phyloP scores from a whole-genome alignment of 495 filamentous ascomycete species.

The Trypethelium eluteriae region DNA sequence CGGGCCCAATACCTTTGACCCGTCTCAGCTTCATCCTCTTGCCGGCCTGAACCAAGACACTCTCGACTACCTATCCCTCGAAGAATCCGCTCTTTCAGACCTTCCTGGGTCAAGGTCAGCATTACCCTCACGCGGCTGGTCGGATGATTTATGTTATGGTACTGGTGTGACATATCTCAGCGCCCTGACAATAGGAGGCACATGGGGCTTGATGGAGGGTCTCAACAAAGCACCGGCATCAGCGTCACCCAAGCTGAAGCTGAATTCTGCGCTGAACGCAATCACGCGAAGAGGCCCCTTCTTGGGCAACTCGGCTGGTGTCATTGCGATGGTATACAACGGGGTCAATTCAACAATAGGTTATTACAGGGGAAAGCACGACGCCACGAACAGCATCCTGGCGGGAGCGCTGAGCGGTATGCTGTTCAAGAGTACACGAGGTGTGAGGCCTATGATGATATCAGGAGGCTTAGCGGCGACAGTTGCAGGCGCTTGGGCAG shows the following conservation, averaged over 20 bases:
- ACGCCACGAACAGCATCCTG: slow-evolving; percentile 75
- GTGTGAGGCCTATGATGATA: slow-evolving; percentile 83
- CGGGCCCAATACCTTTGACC: slow-evolving; percentile 64
- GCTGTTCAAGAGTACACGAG: slow-evolving; percentile 91
- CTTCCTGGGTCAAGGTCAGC: slow-evolving; percentile 79
- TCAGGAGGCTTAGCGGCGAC: slow-evolving; percentile 78
- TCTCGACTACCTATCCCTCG: slow-evolving; percentile 87
- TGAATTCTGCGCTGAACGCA: slow-evolving; percentile 90
- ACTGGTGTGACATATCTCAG: slow-evolving; percentile 87
- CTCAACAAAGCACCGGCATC: slow-evolving; percentile 60
- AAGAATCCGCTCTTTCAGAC: slow-evolving; percentile 81
- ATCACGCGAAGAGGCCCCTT: slow-evolving; percentile 92
- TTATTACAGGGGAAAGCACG: slow-evolving; percentile 78
- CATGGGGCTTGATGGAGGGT: slow-evolving; percentile 86
- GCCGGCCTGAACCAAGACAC: slow-evolving; percentile 86
- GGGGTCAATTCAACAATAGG: slow-evolving; percentile 88
- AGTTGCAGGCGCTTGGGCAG: slow-evolving; percentile 80
- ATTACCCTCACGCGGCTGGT: slow-evolving; percentile 91
- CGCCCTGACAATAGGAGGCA: slow-evolving; percentile 77
- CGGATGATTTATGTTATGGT: slow-evolving; percentile 95
- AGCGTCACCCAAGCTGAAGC: slow-evolving; percentile 77
- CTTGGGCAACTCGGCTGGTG: slow-evolving; percentile 88
- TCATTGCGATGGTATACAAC: slow-evolving; percentile 76
- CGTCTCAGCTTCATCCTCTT: slow-evolving; percentile 82
- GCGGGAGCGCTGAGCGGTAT: slow-evolving; percentile 83